Percentiles rank a stretch among this genome's conserved stretches.
Evolutionary conservation across 1,284 basidiomycete species (phyloP).

Genomic region (Papiliotrema flavescens): DNA sequence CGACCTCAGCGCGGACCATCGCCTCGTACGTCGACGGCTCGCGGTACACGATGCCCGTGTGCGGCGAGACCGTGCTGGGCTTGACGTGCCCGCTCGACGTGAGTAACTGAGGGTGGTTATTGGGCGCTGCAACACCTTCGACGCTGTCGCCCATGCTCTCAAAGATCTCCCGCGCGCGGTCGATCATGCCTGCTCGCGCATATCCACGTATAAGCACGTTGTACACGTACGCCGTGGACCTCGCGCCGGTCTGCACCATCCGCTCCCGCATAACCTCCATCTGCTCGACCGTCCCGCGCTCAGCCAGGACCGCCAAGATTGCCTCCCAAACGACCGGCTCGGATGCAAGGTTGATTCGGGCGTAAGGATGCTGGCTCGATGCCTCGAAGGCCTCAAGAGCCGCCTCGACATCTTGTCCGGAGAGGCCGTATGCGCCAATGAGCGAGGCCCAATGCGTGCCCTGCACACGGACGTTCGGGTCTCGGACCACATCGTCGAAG

Average conservation of each 20-base stretch:
- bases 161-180: slow-evolving; percentile 71
- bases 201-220: slow-evolving; percentile 90
- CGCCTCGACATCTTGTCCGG: slow-evolving; percentile 69
- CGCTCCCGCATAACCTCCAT: slow-evolving; percentile 65
- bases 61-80: slow-evolving; percentile 50
- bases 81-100: slow-evolving; percentile 49
- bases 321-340: slow-evolving; percentile 91
- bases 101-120: slow-evolving; percentile 71
- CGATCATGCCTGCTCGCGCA: slow-evolving; percentile 67
- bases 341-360: slow-evolving; percentile 49
- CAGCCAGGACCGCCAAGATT: slow-evolving; percentile 80
- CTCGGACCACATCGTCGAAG: slow-evolving; percentile 60
- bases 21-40: slow-evolving; percentile 77
- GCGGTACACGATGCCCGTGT: slow-evolving; percentile 62
- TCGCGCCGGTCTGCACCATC: slow-evolving; percentile 64
- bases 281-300: slow-evolving; percentile 73
- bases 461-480: slow-evolving; percentile 60
- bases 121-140: slow-evolving; percentile 75
- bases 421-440: slow-evolving; percentile 86
- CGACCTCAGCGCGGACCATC: slow-evolving; percentile 91
- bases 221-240: slow-evolving; percentile 93
- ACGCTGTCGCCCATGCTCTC: slow-evolving; percentile 77
- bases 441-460: slow-evolving; percentile 89
- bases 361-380: slow-evolving; percentile 56
- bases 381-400: slow-evolving; percentile 77